A percentile compares a stretch with the other conserved stretches of the same genome.
Evolutionary conservation across 352 stramenopile genomes (phyloP).

Genomic region (Phytophthora crassamura): DNA sequence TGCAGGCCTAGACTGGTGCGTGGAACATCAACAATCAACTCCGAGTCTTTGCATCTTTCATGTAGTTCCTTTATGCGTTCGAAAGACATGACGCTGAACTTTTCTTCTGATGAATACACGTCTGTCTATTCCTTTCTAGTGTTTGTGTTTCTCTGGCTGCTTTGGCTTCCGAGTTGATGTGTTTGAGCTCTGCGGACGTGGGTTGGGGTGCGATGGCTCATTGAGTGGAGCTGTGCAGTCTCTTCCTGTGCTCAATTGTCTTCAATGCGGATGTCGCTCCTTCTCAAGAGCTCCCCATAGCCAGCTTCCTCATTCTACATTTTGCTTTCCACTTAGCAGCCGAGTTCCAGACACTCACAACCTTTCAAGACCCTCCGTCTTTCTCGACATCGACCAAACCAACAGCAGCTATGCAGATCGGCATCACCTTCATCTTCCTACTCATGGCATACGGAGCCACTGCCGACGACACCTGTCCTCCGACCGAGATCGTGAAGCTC

Average conservation of each 20-base stretch:
- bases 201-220: background rate
- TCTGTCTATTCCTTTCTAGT: background rate
- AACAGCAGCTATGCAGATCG: constrained; percentile 24
- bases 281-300: too few species aligned
- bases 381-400: background rate
- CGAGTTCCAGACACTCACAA: too few species aligned
- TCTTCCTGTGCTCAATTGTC: background rate
- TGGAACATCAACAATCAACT: background rate
- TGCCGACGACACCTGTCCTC: constrained; percentile 33
- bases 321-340: too few species aligned
- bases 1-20: constrained; percentile 38
- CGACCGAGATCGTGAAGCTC: constrained; percentile 32
- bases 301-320: too few species aligned
- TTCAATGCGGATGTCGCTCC: too few species aligned
- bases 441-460: constrained; percentile 17
- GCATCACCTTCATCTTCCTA: constrained; percentile 21
- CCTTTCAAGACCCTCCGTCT: background rate
- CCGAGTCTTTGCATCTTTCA: constrained; percentile 11
- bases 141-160: background rate
- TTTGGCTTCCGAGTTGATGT: constrained; percentile 1
- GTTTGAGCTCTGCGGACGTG: background rate
- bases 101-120: constrained; percentile 1
- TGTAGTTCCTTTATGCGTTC: constrained; percentile 10
- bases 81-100: background rate
- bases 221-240: background rate